phyloP scores from a whole-genome alignment of 148 eudicot genomes.

The Chenopodium quinoa region DNA sequence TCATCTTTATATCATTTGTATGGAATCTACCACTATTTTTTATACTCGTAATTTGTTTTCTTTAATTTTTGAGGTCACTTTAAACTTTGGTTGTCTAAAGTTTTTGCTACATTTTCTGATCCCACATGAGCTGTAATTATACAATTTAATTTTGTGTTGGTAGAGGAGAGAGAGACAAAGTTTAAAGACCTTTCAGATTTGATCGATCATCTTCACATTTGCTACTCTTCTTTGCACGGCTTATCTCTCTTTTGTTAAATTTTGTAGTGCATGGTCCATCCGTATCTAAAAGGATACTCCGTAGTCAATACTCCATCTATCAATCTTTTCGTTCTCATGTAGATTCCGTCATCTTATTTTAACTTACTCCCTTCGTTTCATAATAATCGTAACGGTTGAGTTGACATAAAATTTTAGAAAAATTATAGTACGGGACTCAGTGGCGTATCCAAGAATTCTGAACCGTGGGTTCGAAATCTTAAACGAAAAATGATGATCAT shows the following conservation, averaged over 20 bases:
- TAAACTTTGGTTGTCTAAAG: not conserved
- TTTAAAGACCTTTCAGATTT: not conserved
- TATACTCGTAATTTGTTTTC: not conserved
- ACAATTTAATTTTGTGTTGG: not conserved
- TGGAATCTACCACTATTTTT: not conserved
- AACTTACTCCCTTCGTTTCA: too few relatives aligned
- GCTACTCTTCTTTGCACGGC: not conserved
- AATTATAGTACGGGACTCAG: too few relatives aligned
- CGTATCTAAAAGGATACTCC: too few relatives aligned
- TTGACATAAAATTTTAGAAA: too few relatives aligned
- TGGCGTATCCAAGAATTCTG: too few relatives aligned
- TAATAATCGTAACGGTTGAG: too few relatives aligned
- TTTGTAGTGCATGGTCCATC: too few relatives aligned
- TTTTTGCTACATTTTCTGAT: not conserved
- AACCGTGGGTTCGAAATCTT: too few relatives aligned
- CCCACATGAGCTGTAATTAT: slow-evolving; percentile 2
- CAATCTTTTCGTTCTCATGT: too few relatives aligned
- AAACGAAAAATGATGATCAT: too few relatives aligned
- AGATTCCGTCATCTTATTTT: too few relatives aligned
- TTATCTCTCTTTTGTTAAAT: not conserved
- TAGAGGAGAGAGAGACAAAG: not conserved
- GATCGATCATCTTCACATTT: not conserved
- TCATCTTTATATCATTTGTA: not conserved
- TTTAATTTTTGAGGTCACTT: not conserved
- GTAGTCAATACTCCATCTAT: too few relatives aligned